Base-by-base conservation (phyloP, 2,329 filamentous ascomycete genomes). In the Magnaporthiopsis poae region DNA sequence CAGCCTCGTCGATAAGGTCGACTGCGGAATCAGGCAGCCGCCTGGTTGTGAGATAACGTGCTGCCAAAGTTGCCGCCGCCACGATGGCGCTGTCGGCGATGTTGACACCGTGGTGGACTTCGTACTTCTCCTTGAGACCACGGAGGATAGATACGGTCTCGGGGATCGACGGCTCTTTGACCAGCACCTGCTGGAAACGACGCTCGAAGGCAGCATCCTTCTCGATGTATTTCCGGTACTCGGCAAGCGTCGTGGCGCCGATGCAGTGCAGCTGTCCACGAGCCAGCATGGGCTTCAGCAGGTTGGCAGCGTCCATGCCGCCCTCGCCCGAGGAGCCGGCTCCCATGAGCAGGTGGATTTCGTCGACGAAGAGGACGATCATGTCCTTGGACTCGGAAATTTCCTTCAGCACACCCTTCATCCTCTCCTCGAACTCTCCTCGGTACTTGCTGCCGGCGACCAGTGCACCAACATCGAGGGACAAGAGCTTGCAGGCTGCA, bases 371-470 rank as follows among this genome's bases (percentile, higher is more conserved):
- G 69, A 99, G 88, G 65, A 99, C 90, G 74, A 99, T 97, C 82
- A 93, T 96, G 67, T 98, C 94, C 76, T 95, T 96, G 65, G 92
- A 92, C 67, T 96, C 89, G 71, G 93, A 86, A 68, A 99, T 96
- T 80, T 99, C 95, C 78, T 98, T 99, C 73, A 99, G 79, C 5
- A 99, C 95, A 66, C 94, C 93, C 85, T 99, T 99, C 93, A 99
- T 98, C 72, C 95, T 88, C 82, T 99, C 95, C 77, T 99, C 95
- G 68, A 99, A 99, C 77, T 99, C 95, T 80, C 95, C 95, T 64
- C 95, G 89, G 81, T 96, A 99, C 80, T 99, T 99, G 86, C 92
- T 97, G 71, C 95, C 95, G 67, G 95, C 95, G 69, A 99, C 94
- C 67, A 99, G 83, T 31, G 94, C 90, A 72, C 95, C 95, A 63